phyloP scores from a whole-genome alignment of 2,329 filamentous ascomycete genomes.

The Chaetomiaceae sp. region DNA sequence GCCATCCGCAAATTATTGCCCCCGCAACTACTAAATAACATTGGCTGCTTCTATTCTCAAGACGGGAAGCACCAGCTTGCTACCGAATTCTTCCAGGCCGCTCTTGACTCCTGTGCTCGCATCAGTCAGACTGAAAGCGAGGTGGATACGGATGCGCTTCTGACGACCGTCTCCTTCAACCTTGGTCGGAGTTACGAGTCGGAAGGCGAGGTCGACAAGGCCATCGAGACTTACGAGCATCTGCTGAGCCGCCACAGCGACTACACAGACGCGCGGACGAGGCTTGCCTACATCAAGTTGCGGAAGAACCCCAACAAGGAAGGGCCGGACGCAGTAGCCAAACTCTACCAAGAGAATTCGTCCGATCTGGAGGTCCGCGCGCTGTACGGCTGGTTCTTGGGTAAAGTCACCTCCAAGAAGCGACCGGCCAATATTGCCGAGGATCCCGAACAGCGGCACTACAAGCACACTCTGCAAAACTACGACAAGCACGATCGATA shows the following conservation, averaged over 20 bases:
- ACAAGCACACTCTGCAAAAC: conserved; percentile 91
- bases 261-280: conserved; percentile 85
- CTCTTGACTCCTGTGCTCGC: conserved; percentile 78
- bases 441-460: conserved; percentile 86
- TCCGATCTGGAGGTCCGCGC: conserved; percentile 86
- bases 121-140: conserved; percentile 67
- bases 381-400: conserved; percentile 92
- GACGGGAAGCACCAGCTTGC: conserved; percentile 74
- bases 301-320: conserved; percentile 75
- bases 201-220: conserved; percentile 71
- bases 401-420: conserved; percentile 74
- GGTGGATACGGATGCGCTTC: conserved; percentile 80
- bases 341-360: conserved; percentile 78
- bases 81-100: conserved; percentile 85
- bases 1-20: conserved; percentile 71
- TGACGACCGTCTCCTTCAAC: conserved; percentile 96
- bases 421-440: conserved; percentile 73
- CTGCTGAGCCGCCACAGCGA: conserved; percentile 78
- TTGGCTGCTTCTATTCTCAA: conserved; percentile 92
- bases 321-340: conserved; percentile 77
- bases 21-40: conserved; percentile 92
- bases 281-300: conserved; percentile 84
- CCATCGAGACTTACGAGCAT: conserved; percentile 81
- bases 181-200: conserved; percentile 90
- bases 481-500: conserved; percentile 99